phyloP scores from a whole-genome alignment of 768 basidiomycete genomes.

The Amanita inopinata region DNA sequence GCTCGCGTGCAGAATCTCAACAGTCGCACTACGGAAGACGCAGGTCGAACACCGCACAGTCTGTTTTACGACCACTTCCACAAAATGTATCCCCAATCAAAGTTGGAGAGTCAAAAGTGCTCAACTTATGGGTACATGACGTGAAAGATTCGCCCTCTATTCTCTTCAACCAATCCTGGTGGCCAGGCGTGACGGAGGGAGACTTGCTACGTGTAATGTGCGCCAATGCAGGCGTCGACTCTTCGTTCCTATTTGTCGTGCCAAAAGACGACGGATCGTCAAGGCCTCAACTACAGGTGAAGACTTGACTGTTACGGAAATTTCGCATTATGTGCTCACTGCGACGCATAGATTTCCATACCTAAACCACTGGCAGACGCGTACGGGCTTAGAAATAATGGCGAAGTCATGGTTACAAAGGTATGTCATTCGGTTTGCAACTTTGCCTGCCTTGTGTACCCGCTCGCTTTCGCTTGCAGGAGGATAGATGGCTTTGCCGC shows the following conservation, averaged over 20 bases:
- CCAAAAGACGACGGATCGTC: slow-evolving; percentile 50
- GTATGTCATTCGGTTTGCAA: slow-evolving; percentile 19
- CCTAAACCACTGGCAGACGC: slow-evolving; percentile 63
- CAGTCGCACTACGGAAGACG: slow-evolving; percentile 45
- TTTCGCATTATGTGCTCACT: not conserved
- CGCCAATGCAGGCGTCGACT: slow-evolving; percentile 26
- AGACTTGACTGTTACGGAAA: slow-evolving; percentile 4
- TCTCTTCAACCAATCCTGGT: slow-evolving; percentile 62
- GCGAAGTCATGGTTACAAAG: slow-evolving; percentile 65
- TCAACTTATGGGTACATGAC: slow-evolving; percentile 73
- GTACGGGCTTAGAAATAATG: slow-evolving; percentile 62
- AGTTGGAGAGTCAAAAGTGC: slow-evolving; percentile 49
- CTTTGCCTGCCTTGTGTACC: no score
- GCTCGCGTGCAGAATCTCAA: slow-evolving; percentile 58
- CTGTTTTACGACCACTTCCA: slow-evolving; percentile 41
- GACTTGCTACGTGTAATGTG: slow-evolving; percentile 55
- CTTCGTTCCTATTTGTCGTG: slow-evolving; percentile 55
- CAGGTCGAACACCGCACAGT: slow-evolving; percentile 70
- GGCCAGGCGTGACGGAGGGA: slow-evolving; percentile 73
- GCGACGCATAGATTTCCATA: slow-evolving; percentile 53
- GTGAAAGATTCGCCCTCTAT: slow-evolving; percentile 47
- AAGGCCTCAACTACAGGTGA: slow-evolving; percentile 60
- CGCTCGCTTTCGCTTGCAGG: slow-evolving; percentile 30
- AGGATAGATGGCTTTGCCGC: slow-evolving; percentile 49
- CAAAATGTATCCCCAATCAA: slow-evolving; percentile 34